A percentile compares a stretch with the other conserved stretches of the same genome.
phyloP scores from a whole-genome alignment of 2,329 filamentous ascomycete genomes.

The Xylariaceae sp. region DNA sequence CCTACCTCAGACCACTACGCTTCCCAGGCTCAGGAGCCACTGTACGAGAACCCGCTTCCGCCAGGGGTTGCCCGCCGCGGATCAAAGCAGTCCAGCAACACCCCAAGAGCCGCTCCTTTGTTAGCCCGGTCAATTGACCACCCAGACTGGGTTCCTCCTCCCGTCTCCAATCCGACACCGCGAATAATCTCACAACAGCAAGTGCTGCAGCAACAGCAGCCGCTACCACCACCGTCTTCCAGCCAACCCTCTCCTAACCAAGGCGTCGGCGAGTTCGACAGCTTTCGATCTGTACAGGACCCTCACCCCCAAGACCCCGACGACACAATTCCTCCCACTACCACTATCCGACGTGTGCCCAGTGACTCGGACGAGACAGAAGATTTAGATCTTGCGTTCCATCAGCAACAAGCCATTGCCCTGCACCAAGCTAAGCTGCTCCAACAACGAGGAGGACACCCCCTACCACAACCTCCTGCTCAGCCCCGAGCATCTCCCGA shows the following conservation, averaged over 20 bases:
- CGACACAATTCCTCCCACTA: slow-evolving; percentile 37
- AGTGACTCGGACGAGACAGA: slow-evolving; percentile 41
- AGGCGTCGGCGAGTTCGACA: slow-evolving; percentile 39
- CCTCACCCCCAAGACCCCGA: slow-evolving; percentile 39
- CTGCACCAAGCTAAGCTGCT: slow-evolving; percentile 22
- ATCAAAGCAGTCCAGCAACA: slow-evolving; percentile 55
- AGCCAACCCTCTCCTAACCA: slow-evolving; percentile 43
- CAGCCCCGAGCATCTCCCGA: slow-evolving; percentile 28
- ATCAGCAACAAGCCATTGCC: slow-evolving; percentile 35
- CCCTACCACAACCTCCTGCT: slow-evolving; percentile 18
- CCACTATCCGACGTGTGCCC: slow-evolving; percentile 47
- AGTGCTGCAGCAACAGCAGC: slow-evolving; percentile 19
- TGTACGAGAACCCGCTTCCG: slow-evolving; percentile 45
- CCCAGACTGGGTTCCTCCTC: slow-evolving; percentile 28
- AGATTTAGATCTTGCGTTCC: slow-evolving; percentile 41
- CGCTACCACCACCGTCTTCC: slow-evolving; percentile 8
- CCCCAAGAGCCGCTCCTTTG: slow-evolving; percentile 40
- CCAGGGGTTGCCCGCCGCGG: slow-evolving; percentile 50
- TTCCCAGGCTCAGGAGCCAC: slow-evolving; percentile 23
- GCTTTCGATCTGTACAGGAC: slow-evolving; percentile 39
- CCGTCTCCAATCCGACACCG: slow-evolving; percentile 17
- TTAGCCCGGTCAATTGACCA: slow-evolving; percentile 25
- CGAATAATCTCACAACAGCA: background rate
- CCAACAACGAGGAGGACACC: slow-evolving; percentile 26
- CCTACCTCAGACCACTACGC: slow-evolving; percentile 30